Evolutionary conservation across 2,329 filamentous ascomycete genomes (phyloP).

Genomic region (Colletotrichum tanaceti): DNA sequence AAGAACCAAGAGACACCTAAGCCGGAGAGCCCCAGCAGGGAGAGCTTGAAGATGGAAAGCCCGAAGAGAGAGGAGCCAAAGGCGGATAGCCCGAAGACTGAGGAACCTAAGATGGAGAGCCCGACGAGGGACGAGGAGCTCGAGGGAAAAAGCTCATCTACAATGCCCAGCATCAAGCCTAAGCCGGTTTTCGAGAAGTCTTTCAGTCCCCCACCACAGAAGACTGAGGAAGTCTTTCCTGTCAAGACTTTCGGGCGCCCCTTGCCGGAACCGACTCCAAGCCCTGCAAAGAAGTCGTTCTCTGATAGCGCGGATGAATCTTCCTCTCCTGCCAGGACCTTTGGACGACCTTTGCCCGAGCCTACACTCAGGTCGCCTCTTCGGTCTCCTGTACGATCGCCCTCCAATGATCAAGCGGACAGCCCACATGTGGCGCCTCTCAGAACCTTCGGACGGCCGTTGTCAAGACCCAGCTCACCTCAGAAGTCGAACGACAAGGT

Average conservation of each 20-base stretch:
- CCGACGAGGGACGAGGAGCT: constrained; percentile 41
- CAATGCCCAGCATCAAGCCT: constrained; percentile 32
- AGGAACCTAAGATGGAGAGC: constrained; percentile 13
- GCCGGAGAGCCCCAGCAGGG: constrained; percentile 32
- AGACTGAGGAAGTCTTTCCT: constrained; percentile 48
- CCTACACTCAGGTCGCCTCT: constrained; percentile 31
- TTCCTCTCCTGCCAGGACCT: constrained; percentile 52
- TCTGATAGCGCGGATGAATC: constrained; percentile 40
- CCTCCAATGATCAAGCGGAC: constrained; percentile 28
- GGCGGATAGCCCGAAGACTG: constrained; percentile 11
- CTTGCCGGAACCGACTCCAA: constrained; percentile 45
- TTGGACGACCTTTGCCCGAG: constrained; percentile 48
- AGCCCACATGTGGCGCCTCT: constrained; percentile 49
- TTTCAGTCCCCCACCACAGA: constrained; percentile 20
- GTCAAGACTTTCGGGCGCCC: constrained; percentile 50
- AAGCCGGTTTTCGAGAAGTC: constrained; percentile 39
- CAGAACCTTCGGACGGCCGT: constrained; percentile 49
- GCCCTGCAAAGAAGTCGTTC: constrained; percentile 45
- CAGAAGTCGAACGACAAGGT: constrained; percentile 46
- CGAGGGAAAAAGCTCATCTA: constrained; percentile 9
- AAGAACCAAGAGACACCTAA: constrained; percentile 45
- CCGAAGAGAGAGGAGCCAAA: constrained; percentile 41
- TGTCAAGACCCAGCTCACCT: constrained; percentile 48
- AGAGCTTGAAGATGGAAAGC: constrained; percentile 8
- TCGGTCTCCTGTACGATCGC: constrained; percentile 30